Base-by-base conservation (phyloP, 805 yeast species). In the Candida ulmi region DNA sequence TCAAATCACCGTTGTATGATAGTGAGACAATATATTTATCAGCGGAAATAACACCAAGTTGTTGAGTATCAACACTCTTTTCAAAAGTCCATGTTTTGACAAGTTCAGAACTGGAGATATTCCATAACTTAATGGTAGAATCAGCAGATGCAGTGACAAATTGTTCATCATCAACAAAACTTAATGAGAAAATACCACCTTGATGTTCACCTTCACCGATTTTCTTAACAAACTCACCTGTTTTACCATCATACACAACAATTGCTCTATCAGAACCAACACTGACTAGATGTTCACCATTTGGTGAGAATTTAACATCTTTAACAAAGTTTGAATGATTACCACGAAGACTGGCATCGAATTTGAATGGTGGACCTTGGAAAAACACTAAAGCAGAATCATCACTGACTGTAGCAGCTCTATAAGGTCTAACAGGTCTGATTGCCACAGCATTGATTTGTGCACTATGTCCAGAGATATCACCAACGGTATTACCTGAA, bases 401-500 rank as follows among this genome's bases (percentile, higher is more conserved):
- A 56, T 90, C 96, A 30, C 95, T 77, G 8, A 83, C 97, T 3
- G 98, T 88, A 6, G 84, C 95, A 0, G 96, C 96, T 41, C 96
- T 71, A 66, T 84, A 87, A 9, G 99, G 99, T 61, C 99, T 77
- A 13, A 40, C 46, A 17, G 90, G 88, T 55, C 83, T 82, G 48
- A 91, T 82, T 41, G 83, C 78, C 17, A 88, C 95, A 0, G 93
- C 87, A 55, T 85, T 88, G 55, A 91, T 78, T 35, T 75, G 77
- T 19, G 87, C 80, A 15, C 91, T 74, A 58, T 93, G 99, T 18
- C 99, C 99, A 36, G 88, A 80, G 52, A 91, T 82, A 57, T 93
- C 98, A 40, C 99, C 99, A 33, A 93, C 80, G n/a, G 96, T 78
- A 62, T 93, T 93, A 44, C 99, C 99, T 1, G 95, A 76, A 57